Conservation (phyloP, 108 stramenopile genomes). For the Nannochloropsis oceanica region DNA sequence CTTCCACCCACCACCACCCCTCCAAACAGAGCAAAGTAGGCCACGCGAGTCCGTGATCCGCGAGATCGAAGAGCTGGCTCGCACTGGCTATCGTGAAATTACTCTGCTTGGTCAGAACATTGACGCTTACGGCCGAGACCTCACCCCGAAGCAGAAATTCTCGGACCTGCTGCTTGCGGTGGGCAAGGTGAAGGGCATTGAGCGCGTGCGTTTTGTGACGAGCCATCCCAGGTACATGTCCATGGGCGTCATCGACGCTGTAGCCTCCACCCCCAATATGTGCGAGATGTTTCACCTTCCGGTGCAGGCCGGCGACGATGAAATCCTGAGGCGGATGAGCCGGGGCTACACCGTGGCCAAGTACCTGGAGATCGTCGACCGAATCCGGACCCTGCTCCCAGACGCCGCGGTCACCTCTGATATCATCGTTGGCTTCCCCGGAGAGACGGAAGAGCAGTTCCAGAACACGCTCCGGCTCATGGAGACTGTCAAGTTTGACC, state of each 20-base stretch:
- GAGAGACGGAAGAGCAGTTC: slow-evolving; percentile 91
- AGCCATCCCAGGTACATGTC: slow-evolving; percentile 93
- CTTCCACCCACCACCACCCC: too few relatives aligned
- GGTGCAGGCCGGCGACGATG: slow-evolving; percentile 74
- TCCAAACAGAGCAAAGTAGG: slow-evolving; percentile 55
- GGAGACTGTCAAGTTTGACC: slow-evolving; percentile 49
- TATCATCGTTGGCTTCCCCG: slow-evolving; percentile 85
- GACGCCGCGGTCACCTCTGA: slow-evolving; percentile 88
- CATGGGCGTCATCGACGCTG: slow-evolving; percentile 75
- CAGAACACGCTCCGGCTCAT: slow-evolving; percentile 71
- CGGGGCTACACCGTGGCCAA: slow-evolving; percentile 82
- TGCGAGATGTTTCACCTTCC: slow-evolving; percentile 81
- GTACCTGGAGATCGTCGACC: slow-evolving; percentile 69
- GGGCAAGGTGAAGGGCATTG: slow-evolving; percentile 27
- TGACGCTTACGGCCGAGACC: slow-evolving; percentile 79
- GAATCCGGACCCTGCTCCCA: slow-evolving; percentile 55
- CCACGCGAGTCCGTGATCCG: slow-evolving; percentile 59
- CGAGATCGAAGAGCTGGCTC: slow-evolving; percentile 54
- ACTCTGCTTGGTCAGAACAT: slow-evolving; percentile 88
- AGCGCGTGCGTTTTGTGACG: slow-evolving; percentile 79
- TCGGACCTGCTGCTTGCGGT: slow-evolving; percentile 61
- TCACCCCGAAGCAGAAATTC: slow-evolving; percentile 74
- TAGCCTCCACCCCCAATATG: slow-evolving; percentile 58
- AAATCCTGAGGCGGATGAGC: slow-evolving; percentile 56
- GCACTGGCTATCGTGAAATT: slow-evolving; percentile 51